These are phyloP conservation scores for Aspergillus fructus DNA, from an alignment of 2,329 filamentous ascomycete genomes.

Conservation along the genomic window DNA sequence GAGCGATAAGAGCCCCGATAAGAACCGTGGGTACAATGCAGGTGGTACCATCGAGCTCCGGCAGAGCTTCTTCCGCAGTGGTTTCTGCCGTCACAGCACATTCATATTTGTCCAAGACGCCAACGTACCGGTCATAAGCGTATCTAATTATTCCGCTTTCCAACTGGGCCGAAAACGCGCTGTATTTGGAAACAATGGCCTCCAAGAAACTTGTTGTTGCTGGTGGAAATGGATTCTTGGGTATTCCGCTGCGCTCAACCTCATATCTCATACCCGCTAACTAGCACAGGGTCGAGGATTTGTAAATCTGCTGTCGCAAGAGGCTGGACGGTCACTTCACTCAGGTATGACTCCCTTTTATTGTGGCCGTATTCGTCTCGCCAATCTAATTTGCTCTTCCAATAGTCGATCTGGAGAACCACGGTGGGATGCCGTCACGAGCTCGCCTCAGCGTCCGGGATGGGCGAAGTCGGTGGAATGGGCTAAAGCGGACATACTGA, in stretches of 20 bases:
- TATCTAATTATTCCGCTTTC: neutral
- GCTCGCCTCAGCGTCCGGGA: slow-evolving; percentile 66
- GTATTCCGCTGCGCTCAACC: slow-evolving; percentile 38
- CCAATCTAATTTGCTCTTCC: slow-evolving; percentile 6
- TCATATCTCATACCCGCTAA: neutral
- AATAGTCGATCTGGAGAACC: slow-evolving; percentile 84
- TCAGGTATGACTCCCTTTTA: slow-evolving; percentile 63
- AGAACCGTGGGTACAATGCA: neutral
- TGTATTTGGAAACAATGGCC: slow-evolving; percentile 42
- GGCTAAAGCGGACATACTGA: slow-evolving; percentile 84
- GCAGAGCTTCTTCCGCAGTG: slow-evolving; percentile 13
- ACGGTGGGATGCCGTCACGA: slow-evolving; percentile 76
- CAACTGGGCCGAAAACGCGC: neutral
- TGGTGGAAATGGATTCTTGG: slow-evolving; percentile 90
- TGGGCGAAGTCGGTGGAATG: slow-evolving; percentile 85
- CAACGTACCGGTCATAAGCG: neutral
- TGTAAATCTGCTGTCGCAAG: slow-evolving; percentile 83
- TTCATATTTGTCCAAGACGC: slow-evolving; percentile 5
- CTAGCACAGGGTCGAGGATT: slow-evolving; percentile 65
- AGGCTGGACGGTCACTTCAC: slow-evolving; percentile 88
- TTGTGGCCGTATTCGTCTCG: neutral
- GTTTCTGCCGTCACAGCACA: neutral
- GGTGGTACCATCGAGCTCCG: slow-evolving; percentile 1
- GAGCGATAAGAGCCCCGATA: slow-evolving; percentile 22
- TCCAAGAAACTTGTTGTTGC: slow-evolving; percentile 84